Evolutionary conservation across 2,329 filamentous ascomycete genomes (phyloP), one percentile per base, ranked within the genome.

Genomic region (Pestalotiopsis fici): DNA sequence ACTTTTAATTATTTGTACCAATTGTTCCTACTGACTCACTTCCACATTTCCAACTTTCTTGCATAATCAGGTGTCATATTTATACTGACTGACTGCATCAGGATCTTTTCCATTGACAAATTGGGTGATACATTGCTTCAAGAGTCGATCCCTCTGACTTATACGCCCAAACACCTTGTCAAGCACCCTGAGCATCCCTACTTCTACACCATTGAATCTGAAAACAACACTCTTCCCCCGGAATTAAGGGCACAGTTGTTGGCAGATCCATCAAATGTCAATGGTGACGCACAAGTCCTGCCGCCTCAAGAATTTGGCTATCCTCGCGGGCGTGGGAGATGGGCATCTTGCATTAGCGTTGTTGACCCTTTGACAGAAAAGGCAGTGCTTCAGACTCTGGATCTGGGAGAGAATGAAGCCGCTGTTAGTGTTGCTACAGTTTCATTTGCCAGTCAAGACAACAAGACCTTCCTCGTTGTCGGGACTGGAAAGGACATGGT

Each of bases 21-120:
- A 97, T 97, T 97, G 94, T 97, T 97, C 94, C 94, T 97, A 90
- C 94, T 97, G 94, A 97, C 79, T 82, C 79, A 80, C 76, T 56
- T 66, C 69, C 69, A 66, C 68, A 67, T 54, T 56, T 64, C 60
- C 18, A 63, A 57, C 65, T 50, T 43, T 43, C 35, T 63, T 55
- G 47, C 18, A 47, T 23, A 39, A 50, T 9, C 6, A 9, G 11
- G 15, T 7, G 25, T 57, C 18, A 28, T 50, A 61, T 67, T 71
- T 21, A 65, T 74, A 69, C 77, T 82, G 78, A 87, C 73, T n/a
- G 71, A 70, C 64, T 59, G 62, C 59, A 59, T 59, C 68, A 91
- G 95, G 74, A 98, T 98, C 69, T 98, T 98, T 78, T 93, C 93
- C 0, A 92, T 97, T 69, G 93, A 97, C 74, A 94, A 94, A 70